These are phyloP conservation scores for Citrullus amarus DNA, from an alignment of 306 rosid genomes.

Conservation along the genomic window DNA sequence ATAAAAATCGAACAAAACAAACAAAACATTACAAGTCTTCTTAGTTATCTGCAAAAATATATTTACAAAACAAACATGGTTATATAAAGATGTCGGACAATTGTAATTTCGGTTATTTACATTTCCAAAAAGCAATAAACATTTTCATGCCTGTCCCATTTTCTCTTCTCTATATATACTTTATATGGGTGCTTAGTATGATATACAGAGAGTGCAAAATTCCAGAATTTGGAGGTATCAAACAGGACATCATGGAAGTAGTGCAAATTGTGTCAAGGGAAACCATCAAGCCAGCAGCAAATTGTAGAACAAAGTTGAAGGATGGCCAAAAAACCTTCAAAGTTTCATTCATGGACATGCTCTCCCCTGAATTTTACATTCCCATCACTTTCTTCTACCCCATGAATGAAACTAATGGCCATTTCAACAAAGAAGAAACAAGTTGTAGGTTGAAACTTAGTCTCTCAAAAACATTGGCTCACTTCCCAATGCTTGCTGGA, in stretches of 20 bases:
- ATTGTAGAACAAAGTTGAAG: conserved; percentile 19
- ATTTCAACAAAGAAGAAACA: not conserved
- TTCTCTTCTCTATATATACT: not conserved
- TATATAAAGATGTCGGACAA: no score
- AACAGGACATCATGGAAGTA: not conserved
- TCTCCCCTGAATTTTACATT: conserved; percentile 29
- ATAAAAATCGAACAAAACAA: no score
- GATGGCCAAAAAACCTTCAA: conserved; percentile 22
- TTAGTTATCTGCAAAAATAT: no score
- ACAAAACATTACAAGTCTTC: no score
- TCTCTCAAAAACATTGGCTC: conserved; percentile 25
- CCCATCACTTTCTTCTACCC: conserved; percentile 27
- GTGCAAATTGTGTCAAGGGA: conserved; percentile 22
- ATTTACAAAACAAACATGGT: no score
- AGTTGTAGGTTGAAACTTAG: conserved; percentile 22
- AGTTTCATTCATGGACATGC: conserved; percentile 41
- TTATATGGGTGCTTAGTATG: not conserved
- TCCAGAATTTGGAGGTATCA: not conserved
- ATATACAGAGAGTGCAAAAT: not conserved
- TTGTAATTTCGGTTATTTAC: no score
- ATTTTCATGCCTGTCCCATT: no score
- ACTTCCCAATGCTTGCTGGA: conserved; percentile 35
- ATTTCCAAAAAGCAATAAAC: no score
- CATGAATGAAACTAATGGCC: not conserved
- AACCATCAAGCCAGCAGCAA: conserved; percentile 15